Base-by-base conservation (phyloP, 805 yeast genomes). In the Wickerhamiella vanderwaltii region DNA sequence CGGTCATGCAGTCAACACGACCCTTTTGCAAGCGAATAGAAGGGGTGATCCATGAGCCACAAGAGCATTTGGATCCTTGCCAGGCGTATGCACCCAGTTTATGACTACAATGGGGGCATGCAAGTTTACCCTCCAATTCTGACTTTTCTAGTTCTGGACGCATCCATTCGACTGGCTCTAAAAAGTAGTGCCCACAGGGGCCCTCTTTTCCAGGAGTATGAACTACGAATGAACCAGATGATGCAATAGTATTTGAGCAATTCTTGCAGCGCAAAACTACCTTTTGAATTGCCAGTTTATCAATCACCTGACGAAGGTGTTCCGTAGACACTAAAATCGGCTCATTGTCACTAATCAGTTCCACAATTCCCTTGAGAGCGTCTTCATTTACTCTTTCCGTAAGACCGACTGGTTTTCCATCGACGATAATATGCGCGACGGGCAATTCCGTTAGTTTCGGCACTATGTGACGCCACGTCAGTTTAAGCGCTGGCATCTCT, bases 31-130 rank as follows among this genome's bases (percentile, higher is more conserved):
- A 60, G 57, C 82, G 84, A 46, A 91, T 70, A 1, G 94, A 93
- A 0, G 98, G 98, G 7, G 84, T 72, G 68, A 88, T 78, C 98
- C 98, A 91, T 52, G 74, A 75, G 2, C 96, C 96, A 60, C 98
- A 91, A 44, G 91, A 75, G 59, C 98, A 91, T 52, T 94, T 66
- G 1, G 88, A 75, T 0, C 98, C 98, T 53, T 78, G 82, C 98
- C 98, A 91, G 47, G 78, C 75, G 58, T 86, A 91, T 0, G 84
- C 86, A 11, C 98, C 98, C 2, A 91, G 73, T 62, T 88, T 91
- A 12, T 81, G 67, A 4, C 66, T 65, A 64, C 98, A 91, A 54
- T 78, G 79, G 2, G 91, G 91, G 59, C 98, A 91, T 9, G 63
- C 58, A 33, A 91, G 75, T 54, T 80, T 83, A 2, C 98, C 98